A percentile compares a stretch with the other conserved stretches of the same genome.
phyloP scores from a whole-genome alignment of 768 basidiomycete genomes.

The Boletus barrowsii region DNA sequence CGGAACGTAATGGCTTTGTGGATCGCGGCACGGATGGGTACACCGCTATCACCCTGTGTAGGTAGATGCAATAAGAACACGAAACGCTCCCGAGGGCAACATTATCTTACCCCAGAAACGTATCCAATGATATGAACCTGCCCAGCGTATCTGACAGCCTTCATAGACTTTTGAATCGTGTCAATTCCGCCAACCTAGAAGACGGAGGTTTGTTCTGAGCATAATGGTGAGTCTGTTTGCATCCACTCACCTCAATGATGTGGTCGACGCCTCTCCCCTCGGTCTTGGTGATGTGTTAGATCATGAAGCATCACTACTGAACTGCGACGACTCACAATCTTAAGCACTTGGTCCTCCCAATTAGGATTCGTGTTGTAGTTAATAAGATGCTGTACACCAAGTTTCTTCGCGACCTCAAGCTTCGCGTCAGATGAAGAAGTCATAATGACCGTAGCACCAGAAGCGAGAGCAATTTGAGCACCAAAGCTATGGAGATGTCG shows the following conservation, averaged over 20 bases:
- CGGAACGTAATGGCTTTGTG: constrained; percentile 41
- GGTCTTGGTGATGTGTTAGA: constrained; percentile 21
- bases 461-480: constrained; percentile 57
- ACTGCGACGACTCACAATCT: constrained; percentile 35
- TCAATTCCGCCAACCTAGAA: constrained; percentile 52
- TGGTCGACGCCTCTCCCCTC: constrained; percentile 33
- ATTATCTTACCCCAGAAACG: constrained; percentile 38
- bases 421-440: constrained; percentile 70
- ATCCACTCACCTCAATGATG: constrained; percentile 25
- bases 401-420: constrained; percentile 46
- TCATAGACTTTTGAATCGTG: constrained; percentile 45
- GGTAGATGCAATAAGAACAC: neutral
- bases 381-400: constrained; percentile 55
- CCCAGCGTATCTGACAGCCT: constrained; percentile 40
- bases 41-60: constrained; percentile 23
- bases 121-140: constrained; percentile 50
- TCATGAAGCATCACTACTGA: neutral
- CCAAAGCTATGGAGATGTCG: constrained; percentile 42
- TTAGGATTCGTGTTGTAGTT: constrained; percentile 58
- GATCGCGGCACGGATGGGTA: constrained; percentile 37
- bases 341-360: constrained; percentile 54
- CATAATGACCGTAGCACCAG: constrained; percentile 61
- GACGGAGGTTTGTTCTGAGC: neutral
- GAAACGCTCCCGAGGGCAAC: neutral
- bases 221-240: neutral